Evolutionary conservation across 805 yeast species (phyloP), one percentile per base, ranked within the genome.

Genomic region (Ogataea pini): DNA sequence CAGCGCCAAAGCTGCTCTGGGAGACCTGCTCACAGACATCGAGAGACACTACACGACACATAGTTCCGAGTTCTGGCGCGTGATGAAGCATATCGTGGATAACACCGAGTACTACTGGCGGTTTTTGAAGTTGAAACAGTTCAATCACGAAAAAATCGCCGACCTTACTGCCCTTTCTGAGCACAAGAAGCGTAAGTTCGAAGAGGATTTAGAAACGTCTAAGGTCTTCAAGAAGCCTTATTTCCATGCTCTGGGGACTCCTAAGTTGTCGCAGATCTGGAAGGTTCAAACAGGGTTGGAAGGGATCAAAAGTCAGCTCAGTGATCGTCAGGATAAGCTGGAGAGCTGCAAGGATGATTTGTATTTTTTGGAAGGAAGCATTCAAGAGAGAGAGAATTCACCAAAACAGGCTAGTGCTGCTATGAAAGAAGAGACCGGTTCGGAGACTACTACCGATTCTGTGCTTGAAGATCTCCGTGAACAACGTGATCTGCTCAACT

Each of bases 221-320:
- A 28, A 32, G 3, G 49, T 27, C 7, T 18, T 38, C 17, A 63
- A 58, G 43, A 55, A 52, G 42, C 55, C 56, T 1, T 62, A 62
- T 42, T 55, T 54, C 24, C 54, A 60, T 37, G 49, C 47, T 36
- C 25, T 63, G 55, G 71, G 70, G 4, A 62, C 66, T 1, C 60
- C 69, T 0, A 58, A 52, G 33, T 42, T 67, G 31, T 51, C 68
- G 5, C 57, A 57, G 31, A 39, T 59, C 1, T 67, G 71, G 70
- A 56, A 41, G 13, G 49, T 54, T 3, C 34, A 55, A 32, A 62
- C 67, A 0, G 66, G 64, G 6, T 39, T 59, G 18, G 49, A 44
- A 1, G 42, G 50, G 29, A 38, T 60, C 28, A 55, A 55, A 41
- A 12, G 36, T 1, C 50, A 52, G 27, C 20, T 44, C 22, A 43